phyloP scores from a whole-genome alignment of 2,329 filamentous ascomycete species.

The Aspergillus brasiliensis region DNA sequence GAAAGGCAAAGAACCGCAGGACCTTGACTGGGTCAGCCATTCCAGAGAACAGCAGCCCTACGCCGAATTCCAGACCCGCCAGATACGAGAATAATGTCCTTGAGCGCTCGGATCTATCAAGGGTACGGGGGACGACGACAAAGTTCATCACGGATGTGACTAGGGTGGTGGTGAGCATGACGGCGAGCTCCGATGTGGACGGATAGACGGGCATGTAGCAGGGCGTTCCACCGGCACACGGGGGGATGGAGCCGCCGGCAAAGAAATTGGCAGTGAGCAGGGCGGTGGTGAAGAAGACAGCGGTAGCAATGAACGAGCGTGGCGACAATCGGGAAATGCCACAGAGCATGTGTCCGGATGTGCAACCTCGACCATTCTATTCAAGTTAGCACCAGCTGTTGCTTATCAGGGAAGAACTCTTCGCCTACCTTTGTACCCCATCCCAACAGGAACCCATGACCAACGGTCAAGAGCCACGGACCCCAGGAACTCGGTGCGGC shows the following conservation, averaged over 20 bases:
- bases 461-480: constrained; percentile 42
- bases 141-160: constrained; percentile 36
- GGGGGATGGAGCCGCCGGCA: constrained; percentile 39
- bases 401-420: background rate
- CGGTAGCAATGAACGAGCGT: constrained; percentile 53
- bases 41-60: constrained; percentile 54
- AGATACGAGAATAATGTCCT: constrained; percentile 46
- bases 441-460: constrained; percentile 50
- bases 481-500: constrained; percentile 35
- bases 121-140: constrained; percentile 33
- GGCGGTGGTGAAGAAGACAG: constrained; percentile 47
- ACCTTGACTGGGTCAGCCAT: constrained; percentile 56
- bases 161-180: constrained; percentile 36
- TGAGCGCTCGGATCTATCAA: constrained; percentile 35
- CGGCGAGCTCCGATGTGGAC: constrained; percentile 33
- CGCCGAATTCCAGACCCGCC: constrained; percentile 53
- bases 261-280: constrained; percentile 46
- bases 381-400: background rate
- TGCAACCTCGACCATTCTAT: constrained; percentile 54
- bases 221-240: constrained; percentile 41
- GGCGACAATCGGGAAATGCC: constrained; percentile 53
- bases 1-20: constrained; percentile 51
- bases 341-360: constrained; percentile 59
- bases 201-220: constrained; percentile 54
- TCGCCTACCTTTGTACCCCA: constrained; percentile 55